phyloP scores from a whole-genome alignment of 495 filamentous ascomycete species.

The Glonium stellatum region DNA sequence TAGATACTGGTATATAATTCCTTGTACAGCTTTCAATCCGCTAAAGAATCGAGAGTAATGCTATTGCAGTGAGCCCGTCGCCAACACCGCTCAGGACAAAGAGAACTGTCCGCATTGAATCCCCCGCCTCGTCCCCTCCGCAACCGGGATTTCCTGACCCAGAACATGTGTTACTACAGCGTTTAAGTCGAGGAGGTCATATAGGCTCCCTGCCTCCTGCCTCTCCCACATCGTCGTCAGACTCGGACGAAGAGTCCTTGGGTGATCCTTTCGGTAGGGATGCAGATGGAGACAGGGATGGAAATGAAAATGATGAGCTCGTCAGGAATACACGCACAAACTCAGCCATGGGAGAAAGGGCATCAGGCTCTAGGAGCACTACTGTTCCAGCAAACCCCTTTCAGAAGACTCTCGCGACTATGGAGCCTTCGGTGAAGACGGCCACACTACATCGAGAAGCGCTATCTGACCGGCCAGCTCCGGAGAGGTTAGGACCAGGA shows the following conservation, averaged over 20 bases:
- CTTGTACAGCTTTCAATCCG: background rate
- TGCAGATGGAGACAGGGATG: slow-evolving; percentile 6
- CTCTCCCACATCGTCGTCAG: slow-evolving; percentile 14
- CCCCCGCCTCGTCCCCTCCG: slow-evolving; percentile 17
- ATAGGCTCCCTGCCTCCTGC: slow-evolving; percentile 4
- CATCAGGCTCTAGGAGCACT: background rate
- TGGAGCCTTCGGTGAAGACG: slow-evolving; percentile 21
- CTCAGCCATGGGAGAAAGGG: slow-evolving; percentile 3
- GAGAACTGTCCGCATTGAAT: slow-evolving; percentile 28
- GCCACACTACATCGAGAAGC: slow-evolving; percentile 7
- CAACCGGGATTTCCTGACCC: slow-evolving; percentile 17
- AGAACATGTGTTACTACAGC: slow-evolving; percentile 6
- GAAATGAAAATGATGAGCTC: slow-evolving; percentile 16
- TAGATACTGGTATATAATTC: slow-evolving; percentile 19
- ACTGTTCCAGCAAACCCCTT: slow-evolving; percentile 30
- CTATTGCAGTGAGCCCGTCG: slow-evolving; percentile 5
- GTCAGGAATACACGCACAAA: slow-evolving; percentile 21
- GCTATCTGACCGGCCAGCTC: slow-evolving; percentile 3
- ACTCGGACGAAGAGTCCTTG: slow-evolving; percentile 9
- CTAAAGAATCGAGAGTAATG: slow-evolving; percentile 23
- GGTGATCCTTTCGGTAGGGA: slow-evolving; percentile 6
- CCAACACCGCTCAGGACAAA: slow-evolving; percentile 23
- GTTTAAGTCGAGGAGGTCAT: background rate
- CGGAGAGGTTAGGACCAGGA: slow-evolving; percentile 10
- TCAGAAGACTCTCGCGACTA: slow-evolving; percentile 33